Percentiles rank a stretch among this genome's conserved stretches.
Evolutionary conservation across 768 basidiomycete species (phyloP).

Genomic region (Tricholoma saponaceum): DNA sequence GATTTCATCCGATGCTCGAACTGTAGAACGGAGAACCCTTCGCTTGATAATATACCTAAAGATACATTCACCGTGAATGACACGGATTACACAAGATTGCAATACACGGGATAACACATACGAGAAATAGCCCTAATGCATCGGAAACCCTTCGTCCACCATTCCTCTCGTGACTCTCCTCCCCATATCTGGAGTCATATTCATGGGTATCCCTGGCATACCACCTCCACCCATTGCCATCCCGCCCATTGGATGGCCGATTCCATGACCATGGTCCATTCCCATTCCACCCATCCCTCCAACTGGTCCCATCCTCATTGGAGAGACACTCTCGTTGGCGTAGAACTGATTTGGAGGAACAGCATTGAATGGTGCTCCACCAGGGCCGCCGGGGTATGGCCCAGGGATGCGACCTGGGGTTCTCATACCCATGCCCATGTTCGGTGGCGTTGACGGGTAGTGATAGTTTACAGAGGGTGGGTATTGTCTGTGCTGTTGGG

Average conservation of each 20-base stretch:
- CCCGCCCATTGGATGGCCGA: conserved; percentile 12
- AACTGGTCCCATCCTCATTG: conserved; percentile 30
- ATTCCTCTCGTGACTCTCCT: conserved; percentile 27
- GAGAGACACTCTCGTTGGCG: conserved; percentile 24
- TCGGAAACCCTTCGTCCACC: conserved; percentile 26
- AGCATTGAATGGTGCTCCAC: conserved; percentile 28
- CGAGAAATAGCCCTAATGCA: conserved; percentile 15
- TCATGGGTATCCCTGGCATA: conserved; percentile 26
- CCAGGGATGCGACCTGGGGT: conserved; percentile 25
- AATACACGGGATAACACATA: conserved; percentile 10
- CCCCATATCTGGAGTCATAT: conserved; percentile 20
- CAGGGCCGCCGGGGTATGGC: conserved; percentile 24
- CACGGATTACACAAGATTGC: conserved; percentile 7
- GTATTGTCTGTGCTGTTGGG: conserved; percentile 22
- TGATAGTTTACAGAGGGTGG: conserved; percentile 23
- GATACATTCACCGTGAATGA: conserved; percentile 3
- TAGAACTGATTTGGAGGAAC: conserved; percentile 28
- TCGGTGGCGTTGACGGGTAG: conserved; percentile 30
- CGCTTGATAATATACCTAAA: background rate
- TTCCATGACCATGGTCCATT: conserved; percentile 16
- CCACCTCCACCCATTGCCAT: conserved; percentile 27
- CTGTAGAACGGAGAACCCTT: background rate
- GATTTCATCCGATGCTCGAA: background rate
- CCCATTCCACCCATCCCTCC: conserved; percentile 20
- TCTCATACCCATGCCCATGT: conserved; percentile 19